Percentiles rank a stretch among this genome's conserved stretches.
These are phyloP conservation scores for Ceratocystis lukuohia DNA, from an alignment of 2,329 filamentous ascomycete genomes.

Conservation along the genomic window DNA sequence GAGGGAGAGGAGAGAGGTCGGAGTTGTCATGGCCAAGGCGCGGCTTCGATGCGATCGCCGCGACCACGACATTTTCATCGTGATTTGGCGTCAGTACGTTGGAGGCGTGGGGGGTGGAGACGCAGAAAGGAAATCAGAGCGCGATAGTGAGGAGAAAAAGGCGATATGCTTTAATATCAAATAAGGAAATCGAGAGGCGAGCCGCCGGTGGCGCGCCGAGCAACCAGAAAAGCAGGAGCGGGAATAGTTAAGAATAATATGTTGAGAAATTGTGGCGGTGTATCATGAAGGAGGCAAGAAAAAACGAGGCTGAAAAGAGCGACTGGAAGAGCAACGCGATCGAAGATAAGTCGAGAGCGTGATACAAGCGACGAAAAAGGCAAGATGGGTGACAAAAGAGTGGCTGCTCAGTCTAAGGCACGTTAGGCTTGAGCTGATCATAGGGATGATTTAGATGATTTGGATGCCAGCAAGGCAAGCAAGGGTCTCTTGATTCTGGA, in stretches of 20 bases:
- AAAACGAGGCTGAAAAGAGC: slow-evolving; percentile 16
- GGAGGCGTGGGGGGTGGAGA: not conserved
- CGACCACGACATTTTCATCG: slow-evolving; percentile 18
- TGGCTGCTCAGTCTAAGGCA: slow-evolving; percentile 10
- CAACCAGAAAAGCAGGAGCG: slow-evolving; percentile 5
- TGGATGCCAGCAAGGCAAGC: slow-evolving; percentile 3
- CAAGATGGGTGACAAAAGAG: slow-evolving; percentile 11
- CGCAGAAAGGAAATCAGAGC: not conserved
- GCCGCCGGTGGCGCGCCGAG: slow-evolving; percentile 15
- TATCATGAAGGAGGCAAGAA: not conserved
- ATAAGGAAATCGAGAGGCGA: slow-evolving; percentile 17
- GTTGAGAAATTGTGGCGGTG: slow-evolving; percentile 18
- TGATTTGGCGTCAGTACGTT: slow-evolving; percentile 8
- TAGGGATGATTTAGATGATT: not conserved
- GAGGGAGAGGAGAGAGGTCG: slow-evolving; percentile 14
- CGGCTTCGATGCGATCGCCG: slow-evolving; percentile 15
- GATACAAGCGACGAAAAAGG: not conserved
- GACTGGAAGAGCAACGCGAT: slow-evolving; percentile 5
- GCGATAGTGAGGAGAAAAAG: not conserved
- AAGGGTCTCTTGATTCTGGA: slow-evolving; percentile 10
- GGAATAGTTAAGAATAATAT: slow-evolving; percentile 9
- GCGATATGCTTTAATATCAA: not conserved
- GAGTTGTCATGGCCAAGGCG: slow-evolving; percentile 9
- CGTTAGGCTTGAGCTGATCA: slow-evolving; percentile 12
- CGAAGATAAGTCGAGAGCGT: not conserved